phyloP scores from a whole-genome alignment of 768 basidiomycete species.

The Terana coerulea region DNA sequence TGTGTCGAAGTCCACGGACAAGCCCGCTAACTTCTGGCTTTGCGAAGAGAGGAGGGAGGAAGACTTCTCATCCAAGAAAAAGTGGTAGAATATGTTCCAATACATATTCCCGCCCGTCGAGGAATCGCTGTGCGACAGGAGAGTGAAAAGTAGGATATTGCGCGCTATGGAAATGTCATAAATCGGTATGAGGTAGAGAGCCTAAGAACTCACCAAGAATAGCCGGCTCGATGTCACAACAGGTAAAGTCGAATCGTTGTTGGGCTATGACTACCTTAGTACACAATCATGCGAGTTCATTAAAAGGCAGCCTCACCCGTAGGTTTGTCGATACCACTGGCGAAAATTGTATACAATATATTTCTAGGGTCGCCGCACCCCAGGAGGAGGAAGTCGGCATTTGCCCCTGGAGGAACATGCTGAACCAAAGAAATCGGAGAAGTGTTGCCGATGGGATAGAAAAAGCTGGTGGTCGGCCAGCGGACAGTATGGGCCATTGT shows the following conservation, averaged over 20 bases:
- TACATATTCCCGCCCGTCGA: constrained; percentile 10
- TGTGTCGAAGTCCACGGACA: constrained; percentile 28
- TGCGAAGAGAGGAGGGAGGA: constrained; percentile 33
- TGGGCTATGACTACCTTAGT: too few species aligned
- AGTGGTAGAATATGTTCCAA: constrained; percentile 49
- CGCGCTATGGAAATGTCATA: constrained; percentile 37
- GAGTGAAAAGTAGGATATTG: constrained; percentile 42
- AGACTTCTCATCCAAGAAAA: constrained; percentile 38
- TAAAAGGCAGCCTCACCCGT: constrained; percentile 25
- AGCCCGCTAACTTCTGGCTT: constrained; percentile 33
- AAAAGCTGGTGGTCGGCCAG: constrained; percentile 44
- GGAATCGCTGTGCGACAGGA: constrained; percentile 33
- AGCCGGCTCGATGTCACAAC: constrained; percentile 47
- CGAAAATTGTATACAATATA: constrained; percentile 45
- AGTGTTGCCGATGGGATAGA: constrained; percentile 61
- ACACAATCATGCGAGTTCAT: neutral
- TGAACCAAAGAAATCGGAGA: constrained; percentile 47
- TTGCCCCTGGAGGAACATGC: constrained; percentile 42
- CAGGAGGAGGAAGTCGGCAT: constrained; percentile 47
- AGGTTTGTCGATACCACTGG: constrained; percentile 18
- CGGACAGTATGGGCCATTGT: constrained; percentile 41
- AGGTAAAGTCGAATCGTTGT: constrained; percentile 44
- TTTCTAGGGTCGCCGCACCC: constrained; percentile 57
- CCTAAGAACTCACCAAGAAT: constrained; percentile 33
- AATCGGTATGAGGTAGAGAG: neutral